Conservation (phyloP, 345 rosid genomes). For the Acer yangbiense region DNA sequence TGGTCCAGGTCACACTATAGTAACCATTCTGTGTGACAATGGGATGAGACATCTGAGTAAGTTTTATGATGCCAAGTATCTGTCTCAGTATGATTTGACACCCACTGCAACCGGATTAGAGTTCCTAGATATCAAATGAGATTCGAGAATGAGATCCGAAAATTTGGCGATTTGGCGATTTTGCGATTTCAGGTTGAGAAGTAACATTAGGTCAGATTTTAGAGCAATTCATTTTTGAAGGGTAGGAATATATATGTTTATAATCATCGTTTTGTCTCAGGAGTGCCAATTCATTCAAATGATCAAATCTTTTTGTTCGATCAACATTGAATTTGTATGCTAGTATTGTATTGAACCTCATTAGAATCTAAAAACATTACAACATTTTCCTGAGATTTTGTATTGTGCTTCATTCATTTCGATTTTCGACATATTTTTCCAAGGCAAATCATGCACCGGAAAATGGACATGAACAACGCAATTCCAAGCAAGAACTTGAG, state of each 20-base stretch:
- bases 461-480: neutral
- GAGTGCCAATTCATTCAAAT: neutral
- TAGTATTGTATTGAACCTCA: neutral
- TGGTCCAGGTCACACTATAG: constrained; percentile 91
- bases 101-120: constrained; percentile 72
- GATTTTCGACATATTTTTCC: neutral
- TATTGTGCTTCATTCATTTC: neutral
- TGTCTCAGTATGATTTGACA: constrained; percentile 57
- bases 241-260: neutral
- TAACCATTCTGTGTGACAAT: constrained; percentile 89
- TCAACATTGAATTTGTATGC: neutral
- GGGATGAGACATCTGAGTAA: constrained; percentile 96
- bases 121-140: constrained; percentile 56
- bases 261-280: neutral
- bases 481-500: neutral
- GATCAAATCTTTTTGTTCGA: neutral
- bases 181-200: neutral
- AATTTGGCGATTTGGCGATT: too few relatives aligned
- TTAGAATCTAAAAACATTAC: neutral
- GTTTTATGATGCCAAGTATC: constrained; percentile 71
- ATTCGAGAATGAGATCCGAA: neutral
- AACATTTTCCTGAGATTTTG: neutral
- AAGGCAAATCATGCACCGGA: too few relatives aligned
- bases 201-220: neutral
- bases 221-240: neutral